Conservation (phyloP, 2,329 filamentous ascomycete genomes). For the Colletotrichum sp. region DNA sequence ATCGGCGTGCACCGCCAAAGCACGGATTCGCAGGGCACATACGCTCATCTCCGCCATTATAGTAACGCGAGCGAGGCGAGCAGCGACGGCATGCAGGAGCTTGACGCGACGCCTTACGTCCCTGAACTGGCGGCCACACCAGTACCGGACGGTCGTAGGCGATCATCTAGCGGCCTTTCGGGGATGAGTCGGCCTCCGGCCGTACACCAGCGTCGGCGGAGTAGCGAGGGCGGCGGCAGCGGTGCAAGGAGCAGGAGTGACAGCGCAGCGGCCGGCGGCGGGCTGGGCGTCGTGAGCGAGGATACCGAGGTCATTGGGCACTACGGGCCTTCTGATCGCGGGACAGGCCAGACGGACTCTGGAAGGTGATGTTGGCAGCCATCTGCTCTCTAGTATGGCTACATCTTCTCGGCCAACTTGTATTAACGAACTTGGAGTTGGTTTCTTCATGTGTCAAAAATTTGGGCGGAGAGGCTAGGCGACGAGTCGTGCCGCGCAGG, state of each 20-base stretch:
- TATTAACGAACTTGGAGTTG: not conserved
- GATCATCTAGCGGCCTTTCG: conserved; percentile 28
- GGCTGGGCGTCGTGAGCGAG: conserved; percentile 42
- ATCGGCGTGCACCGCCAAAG: conserved; percentile 31
- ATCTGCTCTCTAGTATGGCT: not conserved
- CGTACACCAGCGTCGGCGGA: conserved; percentile 27
- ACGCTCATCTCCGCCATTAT: conserved; percentile 42
- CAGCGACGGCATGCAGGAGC: conserved; percentile 39
- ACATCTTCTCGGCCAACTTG: not conserved
- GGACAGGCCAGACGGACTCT: conserved; percentile 46
- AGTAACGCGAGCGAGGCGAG: conserved; percentile 51
- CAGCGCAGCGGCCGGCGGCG: conserved; percentile 21
- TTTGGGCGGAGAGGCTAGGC: not conserved
- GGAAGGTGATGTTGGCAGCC: conserved; percentile 4
- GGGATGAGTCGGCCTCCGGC: conserved; percentile 26
- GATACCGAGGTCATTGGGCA: conserved; percentile 49
- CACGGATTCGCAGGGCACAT: conserved; percentile 41
- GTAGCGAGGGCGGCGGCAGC: conserved; percentile 27
- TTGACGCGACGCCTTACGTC: conserved; percentile 38
- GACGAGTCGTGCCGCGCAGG: not conserved
- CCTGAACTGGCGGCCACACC: conserved; percentile 42
- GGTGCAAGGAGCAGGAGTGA: conserved; percentile 25
- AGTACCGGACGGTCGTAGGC: conserved; percentile 27
- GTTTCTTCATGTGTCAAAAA: not conserved
- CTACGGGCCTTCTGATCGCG: conserved; percentile 44